phyloP scores from a whole-genome alignment of 2,329 filamentous ascomycete genomes.

The Monosporascus sp. region DNA sequence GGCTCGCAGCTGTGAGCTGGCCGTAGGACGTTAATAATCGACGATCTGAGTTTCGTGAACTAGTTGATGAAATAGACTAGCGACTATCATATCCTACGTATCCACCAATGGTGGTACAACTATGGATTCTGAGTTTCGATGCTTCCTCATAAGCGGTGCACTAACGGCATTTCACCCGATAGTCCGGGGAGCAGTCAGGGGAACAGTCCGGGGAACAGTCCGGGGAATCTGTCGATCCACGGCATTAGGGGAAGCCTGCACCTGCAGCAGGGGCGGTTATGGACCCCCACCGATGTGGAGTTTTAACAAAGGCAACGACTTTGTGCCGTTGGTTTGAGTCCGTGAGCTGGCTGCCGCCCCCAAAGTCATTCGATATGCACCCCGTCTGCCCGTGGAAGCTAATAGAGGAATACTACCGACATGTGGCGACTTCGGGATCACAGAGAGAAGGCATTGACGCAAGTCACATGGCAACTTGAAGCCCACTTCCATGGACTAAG shows the following conservation, averaged over 20 bases:
- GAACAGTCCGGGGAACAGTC: conserved; percentile 9
- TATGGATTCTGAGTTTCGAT: not conserved
- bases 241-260: conserved; percentile 4
- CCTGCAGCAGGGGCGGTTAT: not conserved
- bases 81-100: not conserved
- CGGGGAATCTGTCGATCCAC: conserved; percentile 6
- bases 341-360: no score
- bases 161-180: conserved; percentile 11
- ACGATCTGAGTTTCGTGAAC: not conserved
- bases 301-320: not conserved
- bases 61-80: not conserved
- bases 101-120: not conserved
- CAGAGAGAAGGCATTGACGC: no score
- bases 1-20: no score
- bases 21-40: no score
- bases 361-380: no score
- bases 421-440: no score
- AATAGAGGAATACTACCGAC: no score
- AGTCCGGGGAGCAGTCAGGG: conserved; percentile 9
- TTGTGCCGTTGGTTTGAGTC: not conserved
- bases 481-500: no score
- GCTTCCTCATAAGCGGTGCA: not conserved
- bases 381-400: no score
- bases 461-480: no score
- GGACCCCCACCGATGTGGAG: not conserved